Evolutionary conservation across 2,329 filamentous ascomycete species (phyloP).

Genomic region (Fusarium sp.): DNA sequence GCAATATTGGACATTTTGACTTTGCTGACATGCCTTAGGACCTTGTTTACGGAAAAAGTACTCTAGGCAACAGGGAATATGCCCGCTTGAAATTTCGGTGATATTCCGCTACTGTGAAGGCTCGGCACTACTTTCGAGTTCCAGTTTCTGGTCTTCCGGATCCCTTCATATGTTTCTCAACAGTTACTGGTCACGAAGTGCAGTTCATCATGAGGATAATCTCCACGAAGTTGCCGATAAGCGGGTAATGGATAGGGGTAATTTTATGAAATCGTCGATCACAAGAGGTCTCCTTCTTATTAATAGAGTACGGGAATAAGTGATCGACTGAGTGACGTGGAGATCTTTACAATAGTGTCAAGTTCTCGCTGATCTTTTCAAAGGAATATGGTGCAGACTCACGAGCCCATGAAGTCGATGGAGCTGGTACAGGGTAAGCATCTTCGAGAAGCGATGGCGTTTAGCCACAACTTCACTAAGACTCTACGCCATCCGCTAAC

Average conservation of each 20-base stretch:
- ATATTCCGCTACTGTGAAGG: not conserved
- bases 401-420: not conserved
- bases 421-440: not conserved
- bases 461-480: not conserved
- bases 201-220: not conserved
- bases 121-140: not conserved
- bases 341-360: not conserved
- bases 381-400: not conserved
- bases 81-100: not conserved
- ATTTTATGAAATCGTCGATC: not conserved
- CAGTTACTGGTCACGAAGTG: not conserved
- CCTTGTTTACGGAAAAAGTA: not conserved
- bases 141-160: not conserved
- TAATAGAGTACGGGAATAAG: not conserved
- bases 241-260: not conserved
- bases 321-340: not conserved
- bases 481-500: not conserved
- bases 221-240: not conserved
- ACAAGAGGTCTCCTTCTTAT: not conserved
- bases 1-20: not conserved
- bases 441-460: not conserved
- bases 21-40: not conserved
- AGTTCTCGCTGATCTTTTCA: not conserved
- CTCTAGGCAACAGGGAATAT: not conserved
- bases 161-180: not conserved